A percentile compares a stretch with the other conserved stretches of the same genome.
These are phyloP conservation scores for Gentiana dahurica DNA, from an alignment of 257 asterid genomes.

Conservation along the genomic window DNA sequence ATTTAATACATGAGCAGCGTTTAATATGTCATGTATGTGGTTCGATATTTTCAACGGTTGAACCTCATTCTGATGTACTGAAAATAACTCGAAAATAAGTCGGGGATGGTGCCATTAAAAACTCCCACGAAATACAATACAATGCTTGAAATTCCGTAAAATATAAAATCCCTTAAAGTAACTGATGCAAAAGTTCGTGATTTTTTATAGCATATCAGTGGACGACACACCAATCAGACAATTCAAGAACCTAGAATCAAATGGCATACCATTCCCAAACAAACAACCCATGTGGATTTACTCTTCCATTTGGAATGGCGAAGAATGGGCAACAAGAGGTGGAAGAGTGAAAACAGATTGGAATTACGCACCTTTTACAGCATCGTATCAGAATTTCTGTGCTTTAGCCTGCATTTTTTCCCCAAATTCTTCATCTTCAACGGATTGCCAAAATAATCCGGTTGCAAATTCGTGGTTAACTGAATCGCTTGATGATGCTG, in stretches of 20 bases:
- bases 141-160: too few relatives aligned
- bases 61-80: too few relatives aligned
- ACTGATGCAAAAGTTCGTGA: too few relatives aligned
- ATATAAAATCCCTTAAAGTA: too few relatives aligned
- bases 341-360: slow-evolving; percentile 24
- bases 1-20: too few relatives aligned
- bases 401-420: slow-evolving; percentile 13
- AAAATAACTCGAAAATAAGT: too few relatives aligned
- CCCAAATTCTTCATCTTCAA: background rate
- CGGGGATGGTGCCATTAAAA: too few relatives aligned
- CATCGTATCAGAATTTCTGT: slow-evolving; percentile 11
- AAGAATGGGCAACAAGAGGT: slow-evolving; percentile 25
- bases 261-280: slow-evolving; percentile 19
- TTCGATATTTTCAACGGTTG: too few relatives aligned
- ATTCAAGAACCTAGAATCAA: slow-evolving; percentile 10
- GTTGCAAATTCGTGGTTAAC: slow-evolving; percentile 4
- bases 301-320: slow-evolving; percentile 25
- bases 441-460: background rate
- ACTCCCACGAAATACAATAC: too few relatives aligned
- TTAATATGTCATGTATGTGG: too few relatives aligned
- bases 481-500: slow-evolving; percentile 6
- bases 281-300: slow-evolving; percentile 18
- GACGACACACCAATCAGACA: slow-evolving; percentile 24
- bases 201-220: slow-evolving; percentile 16
- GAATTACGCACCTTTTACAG: slow-evolving; percentile 21